phyloP scores from a whole-genome alignment of 176 grass and related monocot species.

The Musa schizocarpa region DNA sequence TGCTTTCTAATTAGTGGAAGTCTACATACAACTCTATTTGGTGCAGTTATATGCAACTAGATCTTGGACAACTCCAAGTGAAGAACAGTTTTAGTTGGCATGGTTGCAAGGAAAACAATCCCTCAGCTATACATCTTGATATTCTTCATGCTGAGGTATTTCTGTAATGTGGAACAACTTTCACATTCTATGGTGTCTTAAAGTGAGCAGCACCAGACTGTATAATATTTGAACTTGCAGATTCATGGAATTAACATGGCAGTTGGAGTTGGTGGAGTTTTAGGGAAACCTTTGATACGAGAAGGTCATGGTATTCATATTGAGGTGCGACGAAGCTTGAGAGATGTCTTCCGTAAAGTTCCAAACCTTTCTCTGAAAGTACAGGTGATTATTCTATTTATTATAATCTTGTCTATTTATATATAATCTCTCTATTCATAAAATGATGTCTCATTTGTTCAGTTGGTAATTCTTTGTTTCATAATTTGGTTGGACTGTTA shows the following conservation, averaged over 20 bases:
- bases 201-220: neutral
- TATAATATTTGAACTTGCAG: constrained; percentile 29
- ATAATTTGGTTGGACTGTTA: neutral
- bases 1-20: constrained; percentile 6
- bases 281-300: constrained; percentile 79
- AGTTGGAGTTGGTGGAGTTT: constrained; percentile 59
- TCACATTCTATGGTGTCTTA: neutral
- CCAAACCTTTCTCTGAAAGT: constrained; percentile 67
- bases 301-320: constrained; percentile 69
- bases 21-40: constrained; percentile 2
- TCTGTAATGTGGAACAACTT: neutral
- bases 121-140: constrained; percentile 84
- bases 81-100: constrained; percentile 81
- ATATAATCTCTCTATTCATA: neutral
- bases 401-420: neutral
- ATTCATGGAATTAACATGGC: constrained; percentile 98
- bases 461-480: neutral
- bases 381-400: constrained; percentile 44
- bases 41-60: constrained; percentile 96
- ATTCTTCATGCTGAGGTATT: constrained; percentile 81
- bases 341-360: constrained; percentile 84
- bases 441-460: neutral
- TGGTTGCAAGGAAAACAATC: constrained; percentile 76
- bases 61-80: constrained; percentile 82
- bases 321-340: constrained; percentile 79